phyloP scores from a whole-genome alignment of 140 eudicot genomes.

The Bidens hawaiensis region DNA sequence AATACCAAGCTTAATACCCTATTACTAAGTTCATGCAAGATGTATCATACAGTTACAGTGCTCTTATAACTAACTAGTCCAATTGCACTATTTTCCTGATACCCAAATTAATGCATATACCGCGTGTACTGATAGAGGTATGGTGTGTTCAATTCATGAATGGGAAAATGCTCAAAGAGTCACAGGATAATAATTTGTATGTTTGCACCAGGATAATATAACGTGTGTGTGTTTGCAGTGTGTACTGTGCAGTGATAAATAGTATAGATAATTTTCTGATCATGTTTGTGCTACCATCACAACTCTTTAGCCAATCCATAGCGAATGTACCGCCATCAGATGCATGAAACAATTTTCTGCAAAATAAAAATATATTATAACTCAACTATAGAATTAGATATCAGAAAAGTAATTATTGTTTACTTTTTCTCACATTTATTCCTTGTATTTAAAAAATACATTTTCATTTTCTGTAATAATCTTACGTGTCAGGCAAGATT shows the following conservation, averaged over 20 bases:
- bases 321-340: slow-evolving; percentile 96
- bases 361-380: no score
- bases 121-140: neutral
- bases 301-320: slow-evolving; percentile 81
- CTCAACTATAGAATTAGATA: no score
- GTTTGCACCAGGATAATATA: neutral
- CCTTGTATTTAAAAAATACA: slow-evolving; percentile 1
- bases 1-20: neutral
- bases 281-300: slow-evolving; percentile 59
- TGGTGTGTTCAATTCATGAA: neutral
- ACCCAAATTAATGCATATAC: neutral
- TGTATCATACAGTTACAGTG: no score
- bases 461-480: slow-evolving; percentile 4
- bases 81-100: neutral
- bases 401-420: no score
- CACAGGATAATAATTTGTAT: neutral
- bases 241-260: slow-evolving; percentile 7
- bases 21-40: neutral
- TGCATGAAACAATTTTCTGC: slow-evolving; percentile 77
- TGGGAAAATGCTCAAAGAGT: neutral
- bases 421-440: slow-evolving; percentile 6
- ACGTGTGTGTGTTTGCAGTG: neutral
- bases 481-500: no score
- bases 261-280: neutral
- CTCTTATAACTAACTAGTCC: neutral